phyloP scores from a whole-genome alignment of 805 yeast species.

The Hanseniaspora mollemarum region DNA sequence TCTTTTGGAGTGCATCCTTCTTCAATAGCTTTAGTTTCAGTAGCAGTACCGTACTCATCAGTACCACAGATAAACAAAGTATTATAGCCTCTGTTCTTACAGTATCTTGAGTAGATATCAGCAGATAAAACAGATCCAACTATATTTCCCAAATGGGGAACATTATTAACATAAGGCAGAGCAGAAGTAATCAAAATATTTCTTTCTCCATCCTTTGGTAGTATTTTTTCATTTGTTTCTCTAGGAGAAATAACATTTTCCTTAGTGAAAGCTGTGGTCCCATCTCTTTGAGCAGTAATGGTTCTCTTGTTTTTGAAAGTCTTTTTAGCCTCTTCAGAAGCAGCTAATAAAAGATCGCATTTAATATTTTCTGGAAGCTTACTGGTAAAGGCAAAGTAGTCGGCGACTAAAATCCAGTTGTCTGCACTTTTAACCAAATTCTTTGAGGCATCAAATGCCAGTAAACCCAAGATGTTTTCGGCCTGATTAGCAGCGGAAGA shows the following conservation, averaged over 20 bases:
- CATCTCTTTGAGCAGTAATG: slow-evolving; percentile 24
- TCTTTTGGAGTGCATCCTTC: slow-evolving; percentile 81
- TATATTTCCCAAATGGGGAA: slow-evolving; percentile 95
- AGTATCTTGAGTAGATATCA: slow-evolving; percentile 83
- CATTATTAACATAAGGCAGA: slow-evolving; percentile 94
- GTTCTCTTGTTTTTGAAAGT: slow-evolving; percentile 36
- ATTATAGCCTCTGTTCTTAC: slow-evolving; percentile 79
- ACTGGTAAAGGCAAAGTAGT: slow-evolving; percentile 38
- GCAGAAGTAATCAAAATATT: slow-evolving; percentile 91
- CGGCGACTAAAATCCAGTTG: slow-evolving; percentile 49
- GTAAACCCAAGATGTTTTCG: slow-evolving; percentile 24
- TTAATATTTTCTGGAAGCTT: slow-evolving; percentile 24
- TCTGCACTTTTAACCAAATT: slow-evolving; percentile 32
- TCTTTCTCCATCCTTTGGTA: slow-evolving; percentile 61
- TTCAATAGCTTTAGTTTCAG: slow-evolving; percentile 95
- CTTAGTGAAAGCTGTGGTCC: slow-evolving; percentile 33
- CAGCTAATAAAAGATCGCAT: slow-evolving; percentile 34
- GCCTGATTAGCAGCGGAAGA: slow-evolving; percentile 31
- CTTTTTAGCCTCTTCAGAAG: slow-evolving; percentile 37
- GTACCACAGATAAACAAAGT: slow-evolving; percentile 88
- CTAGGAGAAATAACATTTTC: slow-evolving; percentile 22
- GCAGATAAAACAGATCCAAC: slow-evolving; percentile 91
- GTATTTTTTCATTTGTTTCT: slow-evolving; percentile 32
- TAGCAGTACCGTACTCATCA: slow-evolving; percentile 98
- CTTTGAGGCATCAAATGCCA: slow-evolving; percentile 17